Conservation (phyloP, 257 asterid genomes). For the Solanum sejunctum region DNA sequence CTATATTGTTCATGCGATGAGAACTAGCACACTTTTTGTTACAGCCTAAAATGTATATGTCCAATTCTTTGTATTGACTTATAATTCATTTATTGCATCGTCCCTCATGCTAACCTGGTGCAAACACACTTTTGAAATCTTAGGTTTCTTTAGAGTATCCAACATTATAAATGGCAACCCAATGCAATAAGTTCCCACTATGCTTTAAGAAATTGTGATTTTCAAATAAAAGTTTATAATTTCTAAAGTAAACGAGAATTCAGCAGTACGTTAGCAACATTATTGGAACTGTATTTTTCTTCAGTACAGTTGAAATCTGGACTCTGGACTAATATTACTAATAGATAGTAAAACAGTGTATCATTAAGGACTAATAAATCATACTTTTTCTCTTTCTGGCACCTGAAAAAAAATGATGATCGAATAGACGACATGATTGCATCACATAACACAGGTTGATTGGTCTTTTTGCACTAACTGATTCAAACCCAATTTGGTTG, state of each 20-base stretch:
- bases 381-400: not conserved
- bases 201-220: not conserved
- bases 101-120: not conserved
- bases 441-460: conserved; percentile 80
- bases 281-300: not conserved
- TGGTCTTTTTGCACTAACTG: conserved; percentile 84
- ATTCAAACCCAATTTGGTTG: conserved; percentile 87
- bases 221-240: not conserved
- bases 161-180: not conserved
- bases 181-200: not conserved
- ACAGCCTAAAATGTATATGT: not conserved
- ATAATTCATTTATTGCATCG: not conserved
- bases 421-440: not conserved
- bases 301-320: not conserved
- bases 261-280: not conserved
- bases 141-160: not conserved
- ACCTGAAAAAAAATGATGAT: not conserved
- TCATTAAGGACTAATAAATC: not conserved
- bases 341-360: not conserved
- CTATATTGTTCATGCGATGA: not conserved
- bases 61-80: not conserved
- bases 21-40: not conserved
- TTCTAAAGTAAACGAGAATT: not conserved
- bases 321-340: not conserved
- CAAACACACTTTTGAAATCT: not conserved